Evolutionary conservation across 768 basidiomycete species (phyloP), one percentile per base, ranked within the genome.

Genomic region (Suillus clintonianus): DNA sequence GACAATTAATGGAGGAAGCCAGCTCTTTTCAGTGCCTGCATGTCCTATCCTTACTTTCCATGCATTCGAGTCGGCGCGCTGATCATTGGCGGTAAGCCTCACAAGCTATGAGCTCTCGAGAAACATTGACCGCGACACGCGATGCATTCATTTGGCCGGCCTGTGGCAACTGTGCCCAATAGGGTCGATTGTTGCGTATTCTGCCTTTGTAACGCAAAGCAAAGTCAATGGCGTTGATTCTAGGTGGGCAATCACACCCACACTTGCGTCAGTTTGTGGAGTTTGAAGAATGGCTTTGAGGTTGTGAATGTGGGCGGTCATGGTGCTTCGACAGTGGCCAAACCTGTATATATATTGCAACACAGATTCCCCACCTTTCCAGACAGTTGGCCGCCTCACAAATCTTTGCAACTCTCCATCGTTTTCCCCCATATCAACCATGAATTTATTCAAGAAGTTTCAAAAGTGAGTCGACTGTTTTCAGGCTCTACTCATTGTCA

Each of bases 391-490:
- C 19, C 34, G 15, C 7, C 24, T 55, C 2, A 22, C 36, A 55
- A 55, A 4, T 15, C 4, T 22, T 24, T 15, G 22, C 34, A 22
- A 55, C 32, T n/a, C 19, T 42, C 19, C 7, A 42, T 8, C 19
- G 5, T 10, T 15, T 15, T 15, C 24, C 48, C 7, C 24, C 4
- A 22, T 27, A 13, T 22, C 10, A 27, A 50, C 15, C 7, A 50
- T 50, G 24, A 15, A 27, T 50, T 27, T 24, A 8, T 9, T 50
- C 24, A 50, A 50, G 6, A 50, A 27, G 48, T 50, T 68, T 41
- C 58, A 62, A 37, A 58, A 61, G 67, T 68, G 19, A 43, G 67
- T 61, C 30, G 10, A 42, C 22, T 19, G 7, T 37, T 34, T 37
- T 30, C 17, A 22, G 32, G 7, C 14, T 51, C 15, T 11, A 14